Evolutionary conservation across 2,329 filamentous ascomycete species (phyloP), one percentile per base, ranked within the genome.

Genomic region (Colletotrichum noveboracense): DNA sequence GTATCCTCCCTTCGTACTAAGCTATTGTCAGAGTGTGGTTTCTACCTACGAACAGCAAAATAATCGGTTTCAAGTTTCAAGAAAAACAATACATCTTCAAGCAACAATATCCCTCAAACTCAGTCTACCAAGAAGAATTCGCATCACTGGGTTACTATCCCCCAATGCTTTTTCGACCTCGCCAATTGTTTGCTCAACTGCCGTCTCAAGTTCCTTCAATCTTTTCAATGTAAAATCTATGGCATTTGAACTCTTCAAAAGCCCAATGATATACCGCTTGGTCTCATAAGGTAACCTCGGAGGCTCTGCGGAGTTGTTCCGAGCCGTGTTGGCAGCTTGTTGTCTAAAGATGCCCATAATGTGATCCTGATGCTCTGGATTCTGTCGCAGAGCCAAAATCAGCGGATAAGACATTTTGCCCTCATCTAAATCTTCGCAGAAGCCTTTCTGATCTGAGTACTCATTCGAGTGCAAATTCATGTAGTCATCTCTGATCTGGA

Each of bases 341-440:
- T 73, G 65, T 24, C 56, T 73, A 12, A 74, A 48, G 0, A 70
- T 70, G 1, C 66, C 71, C 30, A 70, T 56, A 16, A 74, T 65
- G 7, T 34, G 66, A 7, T 70, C 66, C 14, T 21, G 66, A 10
- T 58, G 21, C 26, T 58, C 43, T 0, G 58, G 71, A 2, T 65
- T 64, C 12, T 72, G 58, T 30, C 43, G 21, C 32, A 64, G 14
- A 21, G 24, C 24, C 32, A 64, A 70, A 24, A 85, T 81, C 7
- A 87, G 72, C 2, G 79, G 79, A 16, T 84, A 78, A 3, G 85
- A 86, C 66, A 83, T 82, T 77, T 88, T 87, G 1, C 86, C 85
- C 76, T 87, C 85, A 28, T 84, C 83, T 0, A 87, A 78, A 71
- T 87, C 86, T 48, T 86, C 85, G 70, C 82, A 84, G 70, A 85